Conservation (phyloP, 495 filamentous ascomycete species). For the Neurospora sp. region DNA sequence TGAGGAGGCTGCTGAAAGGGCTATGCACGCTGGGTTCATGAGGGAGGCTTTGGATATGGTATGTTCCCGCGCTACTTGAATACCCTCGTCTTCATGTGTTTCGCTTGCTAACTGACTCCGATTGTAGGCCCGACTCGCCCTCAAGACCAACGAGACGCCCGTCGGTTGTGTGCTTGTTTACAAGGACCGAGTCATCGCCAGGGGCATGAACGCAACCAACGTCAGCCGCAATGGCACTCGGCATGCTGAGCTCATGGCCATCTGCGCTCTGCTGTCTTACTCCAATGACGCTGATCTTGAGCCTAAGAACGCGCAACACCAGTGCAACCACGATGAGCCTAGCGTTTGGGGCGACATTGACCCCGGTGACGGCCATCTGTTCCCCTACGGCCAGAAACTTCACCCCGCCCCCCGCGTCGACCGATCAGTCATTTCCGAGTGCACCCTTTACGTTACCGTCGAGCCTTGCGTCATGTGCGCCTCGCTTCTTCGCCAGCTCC, state of each 20-base stretch:
- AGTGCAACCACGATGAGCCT: not conserved
- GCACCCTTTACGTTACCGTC: conserved; percentile 88
- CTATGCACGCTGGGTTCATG: conserved; percentile 53
- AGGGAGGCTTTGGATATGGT: conserved; percentile 61
- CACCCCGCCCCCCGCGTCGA: conserved; percentile 32
- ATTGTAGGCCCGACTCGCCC: conserved; percentile 62
- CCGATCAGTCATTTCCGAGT: conserved; percentile 52
- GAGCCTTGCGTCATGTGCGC: conserved; percentile 99
- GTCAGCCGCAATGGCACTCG: conserved; percentile 75
- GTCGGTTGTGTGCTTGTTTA: conserved; percentile 92
- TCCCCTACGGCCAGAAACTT: conserved; percentile 41
- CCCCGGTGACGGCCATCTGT: conserved; percentile 33
- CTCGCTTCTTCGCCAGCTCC: conserved; percentile 75
- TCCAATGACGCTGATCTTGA: conserved; percentile 4
- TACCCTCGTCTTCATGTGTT: not conserved
- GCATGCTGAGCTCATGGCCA: conserved; percentile 87
- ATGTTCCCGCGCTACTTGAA: conserved; percentile 8
- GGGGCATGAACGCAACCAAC: conserved; percentile 95
- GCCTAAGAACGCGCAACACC: conserved; percentile 1
- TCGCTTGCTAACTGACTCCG: not conserved
- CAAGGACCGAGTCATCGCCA: conserved; percentile 60
- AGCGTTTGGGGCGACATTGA: conserved; percentile 35
- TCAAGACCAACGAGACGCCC: conserved; percentile 79
- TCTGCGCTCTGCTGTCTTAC: conserved; percentile 45
- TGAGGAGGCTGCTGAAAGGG: conserved; percentile 22